A percentile compares a stretch with the other conserved stretches of the same genome.
Conservation (phyloP, 2,329 filamentous ascomycete species). For the Trichoderma koningiopsis region DNA sequence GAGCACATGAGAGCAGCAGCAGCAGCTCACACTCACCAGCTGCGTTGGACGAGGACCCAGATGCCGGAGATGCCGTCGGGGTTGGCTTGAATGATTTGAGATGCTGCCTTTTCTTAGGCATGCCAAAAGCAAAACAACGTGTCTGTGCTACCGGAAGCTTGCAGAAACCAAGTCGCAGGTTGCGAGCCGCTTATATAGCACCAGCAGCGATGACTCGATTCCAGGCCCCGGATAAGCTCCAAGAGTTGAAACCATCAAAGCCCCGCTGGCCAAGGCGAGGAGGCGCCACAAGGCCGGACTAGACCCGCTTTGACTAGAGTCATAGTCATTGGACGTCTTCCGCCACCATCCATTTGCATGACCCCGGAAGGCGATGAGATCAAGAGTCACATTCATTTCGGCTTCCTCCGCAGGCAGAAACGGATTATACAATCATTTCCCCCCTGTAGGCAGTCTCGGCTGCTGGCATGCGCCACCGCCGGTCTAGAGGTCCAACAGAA, state of each 20-base stretch:
- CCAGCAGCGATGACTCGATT: not conserved
- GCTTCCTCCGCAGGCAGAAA: not conserved
- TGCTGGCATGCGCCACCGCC: conserved; percentile 17
- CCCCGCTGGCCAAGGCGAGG: conserved; percentile 10
- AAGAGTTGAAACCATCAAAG: not conserved
- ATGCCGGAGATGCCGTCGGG: conserved; percentile 53
- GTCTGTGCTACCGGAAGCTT: conserved; percentile 22
- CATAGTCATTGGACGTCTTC: not conserved
- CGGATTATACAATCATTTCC: not conserved
- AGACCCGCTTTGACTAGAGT: conserved; percentile 9
- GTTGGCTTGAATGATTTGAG: conserved; percentile 60
- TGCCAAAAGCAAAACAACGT: conserved; percentile 38
- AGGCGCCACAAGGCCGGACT: conserved; percentile 18
- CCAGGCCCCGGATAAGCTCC: conserved; percentile 3
- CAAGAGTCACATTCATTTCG: not conserved
- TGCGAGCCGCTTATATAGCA: conserved; percentile 20
- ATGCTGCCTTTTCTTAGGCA: conserved; percentile 66
- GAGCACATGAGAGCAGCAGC: not conserved
- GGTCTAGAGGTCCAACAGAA: conserved; percentile 16
- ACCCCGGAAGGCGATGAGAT: not conserved
- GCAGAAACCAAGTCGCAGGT: conserved; percentile 23
- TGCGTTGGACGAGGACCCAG: conserved; percentile 34
- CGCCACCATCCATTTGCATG: conserved; percentile 4
- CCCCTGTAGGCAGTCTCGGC: not conserved
- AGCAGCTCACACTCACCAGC: conserved; percentile 33